Base-by-base conservation (phyloP, 2,329 filamentous ascomycete genomes). In the Exserohilum turcica region DNA sequence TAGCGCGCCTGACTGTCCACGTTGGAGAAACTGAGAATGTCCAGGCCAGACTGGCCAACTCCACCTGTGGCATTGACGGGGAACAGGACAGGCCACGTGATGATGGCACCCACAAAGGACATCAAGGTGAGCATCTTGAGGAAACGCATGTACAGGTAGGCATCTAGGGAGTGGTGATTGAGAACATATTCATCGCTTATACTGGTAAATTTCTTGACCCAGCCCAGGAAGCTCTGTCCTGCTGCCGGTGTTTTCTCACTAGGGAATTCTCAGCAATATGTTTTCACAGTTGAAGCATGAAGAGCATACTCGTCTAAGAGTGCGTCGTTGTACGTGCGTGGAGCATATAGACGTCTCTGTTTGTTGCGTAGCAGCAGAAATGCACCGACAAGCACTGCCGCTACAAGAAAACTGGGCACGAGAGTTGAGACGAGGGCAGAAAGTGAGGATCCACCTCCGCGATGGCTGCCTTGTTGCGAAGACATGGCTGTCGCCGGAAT, bases 211-310 rank as follows among this genome's bases (percentile, higher is more conserved):
- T 78, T 74, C 10, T 69, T 72, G 43, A 84, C 76, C 82, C 83
- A 85, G 59, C 80, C 80, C 37, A 84, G 67, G 51, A 81, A 73
- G 32, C 80, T 78, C 13, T 50, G 52, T n/a, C 71, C 68, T 16
- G 66, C 72, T 6, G 79, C 72, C 16, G 82, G 82, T 37, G 76
- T 82, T 57, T 76, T 54, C 28, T 50, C 45, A 13, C 51, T 54
- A 24, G 5, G 8, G 10, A 0, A 13, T 18, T 3, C 16, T 54
- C 13, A 54, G 32, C 21, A 24, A 57, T 81, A 74, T 60, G 69
- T 54, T 6, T 10, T 1, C 0, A 4, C n/a, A 9, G 2, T 0
- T n/a, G 2, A n/a, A 12, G 1, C 9, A 2, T 10, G 6, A 39
- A 32, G 16, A 12, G 28, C 46, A 18, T 54, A 54, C 27, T 68